Conservation (phyloP, 2,329 filamentous ascomycete species). For the Chrysosporium queenslandicum region DNA sequence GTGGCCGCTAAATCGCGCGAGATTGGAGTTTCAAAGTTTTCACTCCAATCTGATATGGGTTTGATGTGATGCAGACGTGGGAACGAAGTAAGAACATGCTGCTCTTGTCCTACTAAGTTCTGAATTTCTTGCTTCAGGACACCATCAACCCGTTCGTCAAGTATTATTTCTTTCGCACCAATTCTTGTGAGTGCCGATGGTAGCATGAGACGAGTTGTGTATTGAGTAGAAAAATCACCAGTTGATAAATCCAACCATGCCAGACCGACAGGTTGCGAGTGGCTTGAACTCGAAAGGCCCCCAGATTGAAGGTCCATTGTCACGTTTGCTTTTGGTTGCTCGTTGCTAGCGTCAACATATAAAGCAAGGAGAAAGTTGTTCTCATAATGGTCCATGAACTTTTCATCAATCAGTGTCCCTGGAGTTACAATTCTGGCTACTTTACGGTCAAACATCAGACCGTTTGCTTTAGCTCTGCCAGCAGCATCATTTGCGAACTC, state of each 20-base stretch:
- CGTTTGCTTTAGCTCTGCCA: constrained; percentile 62
- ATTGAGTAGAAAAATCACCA: constrained; percentile 83
- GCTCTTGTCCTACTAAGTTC: constrained; percentile 61
- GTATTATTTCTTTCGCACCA: constrained; percentile 70
- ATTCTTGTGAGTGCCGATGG: constrained; percentile 76
- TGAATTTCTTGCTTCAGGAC: constrained; percentile 54
- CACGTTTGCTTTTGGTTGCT: constrained; percentile 18
- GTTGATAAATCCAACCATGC: constrained; percentile 95
- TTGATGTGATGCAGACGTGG: constrained; percentile 37
- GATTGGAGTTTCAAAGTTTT: constrained; percentile 67
- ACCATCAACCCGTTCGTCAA: constrained; percentile 55
- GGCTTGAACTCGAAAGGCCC: constrained; percentile 24
- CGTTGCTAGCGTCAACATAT: constrained; percentile 42
- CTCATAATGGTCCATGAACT: constrained; percentile 86
- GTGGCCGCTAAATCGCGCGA: constrained; percentile 41
- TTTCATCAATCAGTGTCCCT: constrained; percentile 92
- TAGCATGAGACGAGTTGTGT: constrained; percentile 58
- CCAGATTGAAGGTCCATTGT: constrained; percentile 15
- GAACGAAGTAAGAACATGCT: constrained; percentile 66
- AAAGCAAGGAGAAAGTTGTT: constrained; percentile 89
- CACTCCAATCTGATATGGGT: constrained; percentile 56
- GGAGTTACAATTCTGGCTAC: constrained; percentile 86
- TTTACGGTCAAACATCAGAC: constrained; percentile 70
- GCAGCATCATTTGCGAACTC: constrained; percentile 70
- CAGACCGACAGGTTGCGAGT: constrained; percentile 53